Evolutionary conservation across 768 basidiomycete genomes (phyloP), one percentile per base, ranked within the genome.

Genomic region (Lenzites betulinus): DNA sequence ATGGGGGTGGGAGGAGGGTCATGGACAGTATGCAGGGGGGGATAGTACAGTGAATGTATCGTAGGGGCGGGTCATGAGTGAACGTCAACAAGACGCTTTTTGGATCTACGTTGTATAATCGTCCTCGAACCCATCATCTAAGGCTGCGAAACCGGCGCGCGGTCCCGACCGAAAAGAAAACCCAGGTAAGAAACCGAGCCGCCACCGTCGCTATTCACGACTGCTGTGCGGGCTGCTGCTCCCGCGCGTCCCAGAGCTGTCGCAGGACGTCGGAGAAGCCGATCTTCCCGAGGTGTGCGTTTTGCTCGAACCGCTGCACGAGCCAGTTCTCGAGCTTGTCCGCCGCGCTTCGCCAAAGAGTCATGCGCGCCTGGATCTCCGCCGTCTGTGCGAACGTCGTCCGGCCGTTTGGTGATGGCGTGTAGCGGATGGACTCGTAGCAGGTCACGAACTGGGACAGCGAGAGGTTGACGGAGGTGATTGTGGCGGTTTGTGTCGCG

Each of bases 401-500:
- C 48, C 83, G 80, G 49, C 80, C 76, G 23, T 77, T 68, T 0
- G 83, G 81, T n/a, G 81, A 75, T 0, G 95, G 95, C 1, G 81
- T 79, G 71, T 98, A 98, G 57, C 84, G 86, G 75, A 98, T 95
- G 66, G 85, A 86, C 75, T 98, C 95, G 66, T 91, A 86, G 71
- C 93, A 96, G 39, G 89, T 92, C 63, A 93, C 90, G 68, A 96
- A 95, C 76, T 96, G 93, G n/a, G 93, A 94, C 28, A 97, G 78
- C 13, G 92, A 92, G 51, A 98, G 88, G 77, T 98, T 98, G 75
- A 94, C 89, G 28, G 93, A 94, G 36, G 92, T 92, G 64, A 93
- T 90, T 41, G 89, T 89, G 48, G 91, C 89, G 33, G 81, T 85
- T 75, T 90, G 89, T 25, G 81, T 85, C 59, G 84, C 77, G 1